Conservation (phyloP, 345 rosid species). For the Linum tenue region DNA sequence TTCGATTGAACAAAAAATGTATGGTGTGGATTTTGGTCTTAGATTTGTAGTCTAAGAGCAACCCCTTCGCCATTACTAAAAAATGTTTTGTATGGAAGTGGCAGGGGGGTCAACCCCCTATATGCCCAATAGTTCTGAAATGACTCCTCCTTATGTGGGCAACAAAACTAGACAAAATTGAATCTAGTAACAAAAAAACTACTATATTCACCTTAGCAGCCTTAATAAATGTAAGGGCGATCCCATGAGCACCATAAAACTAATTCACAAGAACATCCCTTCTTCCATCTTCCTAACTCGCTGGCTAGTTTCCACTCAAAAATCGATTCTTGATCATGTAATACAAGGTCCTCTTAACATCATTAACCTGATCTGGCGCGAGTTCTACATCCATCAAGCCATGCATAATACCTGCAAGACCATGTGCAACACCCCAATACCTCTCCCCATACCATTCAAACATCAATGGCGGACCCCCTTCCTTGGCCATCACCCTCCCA, state of each 20-base stretch:
- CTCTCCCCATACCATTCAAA: constrained; percentile 26
- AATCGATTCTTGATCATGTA: constrained; percentile 21
- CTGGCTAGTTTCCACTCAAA: constrained; percentile 16
- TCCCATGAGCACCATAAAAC: constrained; percentile 26
- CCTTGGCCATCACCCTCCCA: constrained; percentile 14
- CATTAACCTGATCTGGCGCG: constrained; percentile 14
- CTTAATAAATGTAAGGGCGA: constrained; percentile 23
- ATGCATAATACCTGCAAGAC: constrained; percentile 25
- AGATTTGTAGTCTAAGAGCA: too few species aligned
- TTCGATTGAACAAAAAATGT: too few species aligned
- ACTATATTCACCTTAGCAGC: constrained; percentile 18
- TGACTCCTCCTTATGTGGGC: too few species aligned
- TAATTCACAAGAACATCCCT: constrained; percentile 28
- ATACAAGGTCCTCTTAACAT: constrained; percentile 22
- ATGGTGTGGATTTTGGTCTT: too few species aligned
- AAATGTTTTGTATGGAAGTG: too few species aligned
- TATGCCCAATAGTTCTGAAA: too few species aligned
- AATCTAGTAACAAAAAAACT: too few species aligned
- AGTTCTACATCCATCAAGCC: constrained; percentile 23
- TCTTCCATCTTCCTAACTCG: constrained; percentile 16
- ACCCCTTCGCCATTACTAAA: too few species aligned
- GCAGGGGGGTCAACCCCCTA: too few species aligned
- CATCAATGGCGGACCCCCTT: constrained; percentile 21
- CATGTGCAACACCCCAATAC: constrained; percentile 27
- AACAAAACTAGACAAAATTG: too few species aligned